Conservation (phyloP, 441 rosid genomes). For the Adansonia rubrostipa region DNA sequence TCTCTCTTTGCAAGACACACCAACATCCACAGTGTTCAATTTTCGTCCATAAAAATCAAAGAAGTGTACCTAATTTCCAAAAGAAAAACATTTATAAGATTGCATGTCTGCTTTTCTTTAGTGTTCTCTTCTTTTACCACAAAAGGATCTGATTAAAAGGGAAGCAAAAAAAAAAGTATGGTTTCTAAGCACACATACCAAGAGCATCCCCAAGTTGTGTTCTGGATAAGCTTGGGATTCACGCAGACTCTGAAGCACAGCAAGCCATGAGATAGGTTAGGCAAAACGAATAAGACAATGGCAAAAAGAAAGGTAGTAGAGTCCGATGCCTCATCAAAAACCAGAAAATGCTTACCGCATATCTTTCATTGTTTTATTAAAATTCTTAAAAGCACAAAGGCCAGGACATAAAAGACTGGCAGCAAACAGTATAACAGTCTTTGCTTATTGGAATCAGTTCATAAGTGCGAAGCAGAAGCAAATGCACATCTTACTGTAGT, state of each 20-base stretch:
- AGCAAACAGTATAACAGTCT: not conserved
- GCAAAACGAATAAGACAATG: not conserved
- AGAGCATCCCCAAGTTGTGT: conserved; percentile 81
- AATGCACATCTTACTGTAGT: not conserved
- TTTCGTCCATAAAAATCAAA: conserved; percentile 89
- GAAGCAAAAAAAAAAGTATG: not conserved
- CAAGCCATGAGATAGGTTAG: conserved; percentile 6
- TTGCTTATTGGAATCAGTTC: not conserved
- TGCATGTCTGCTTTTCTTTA: not conserved
- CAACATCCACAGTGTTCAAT: conserved; percentile 75
- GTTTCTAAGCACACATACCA: conserved; percentile 56
- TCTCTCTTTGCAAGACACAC: conserved; percentile 73
- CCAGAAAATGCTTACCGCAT: not conserved
- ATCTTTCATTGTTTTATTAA: not conserved
- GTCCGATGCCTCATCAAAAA: not conserved
- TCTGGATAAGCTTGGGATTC: conserved; percentile 59
- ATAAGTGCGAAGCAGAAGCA: conserved; percentile 8
- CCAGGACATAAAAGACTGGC: not conserved
- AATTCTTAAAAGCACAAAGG: not conserved
- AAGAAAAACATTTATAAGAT: conserved; percentile 16
- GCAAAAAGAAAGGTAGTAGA: not conserved
- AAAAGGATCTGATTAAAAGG: not conserved
- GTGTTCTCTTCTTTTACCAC: not conserved
- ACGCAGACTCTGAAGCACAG: conserved; percentile 54
- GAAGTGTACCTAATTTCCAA: conserved; percentile 65